A percentile compares a stretch with the other conserved stretches of the same genome.
phyloP scores from a whole-genome alignment of 805 yeast genomes.

The Blastobotrys muscicola region DNA sequence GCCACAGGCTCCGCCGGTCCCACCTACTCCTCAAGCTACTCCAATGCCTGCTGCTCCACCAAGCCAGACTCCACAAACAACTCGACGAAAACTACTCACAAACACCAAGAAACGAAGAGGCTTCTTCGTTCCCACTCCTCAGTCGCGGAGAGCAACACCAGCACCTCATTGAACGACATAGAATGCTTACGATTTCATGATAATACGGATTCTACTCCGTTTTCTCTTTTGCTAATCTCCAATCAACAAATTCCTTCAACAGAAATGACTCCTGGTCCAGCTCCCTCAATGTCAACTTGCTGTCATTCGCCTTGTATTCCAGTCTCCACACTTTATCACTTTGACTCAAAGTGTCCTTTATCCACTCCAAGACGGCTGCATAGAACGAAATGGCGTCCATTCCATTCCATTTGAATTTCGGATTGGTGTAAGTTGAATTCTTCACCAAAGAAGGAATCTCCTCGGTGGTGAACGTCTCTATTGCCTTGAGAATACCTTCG shows the following conservation, averaged over 20 bases:
- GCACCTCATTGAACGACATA: too few relatives aligned
- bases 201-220: too few relatives aligned
- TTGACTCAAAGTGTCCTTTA: slow-evolving; percentile 44
- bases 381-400: slow-evolving; percentile 77
- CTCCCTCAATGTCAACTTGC: slow-evolving; percentile 31
- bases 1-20: background rate
- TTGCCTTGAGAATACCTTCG: slow-evolving; percentile 46
- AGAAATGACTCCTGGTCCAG: slow-evolving; percentile 29
- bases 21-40: background rate
- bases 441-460: slow-evolving; percentile 49
- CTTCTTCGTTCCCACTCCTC: too few relatives aligned
- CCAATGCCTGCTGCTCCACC: background rate
- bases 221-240: too few relatives aligned
- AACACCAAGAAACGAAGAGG: too few relatives aligned
- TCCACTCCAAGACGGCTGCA: slow-evolving; percentile 77
- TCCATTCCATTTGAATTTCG: slow-evolving; percentile 44
- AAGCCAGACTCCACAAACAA: background rate
- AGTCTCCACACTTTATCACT: slow-evolving; percentile 45
- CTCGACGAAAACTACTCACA: too few relatives aligned
- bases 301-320: slow-evolving; percentile 46
- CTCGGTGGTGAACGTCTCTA: slow-evolving; percentile 70
- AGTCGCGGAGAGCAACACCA: too few relatives aligned
- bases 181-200: too few relatives aligned
- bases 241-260: slow-evolving; percentile 41
- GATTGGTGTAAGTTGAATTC: slow-evolving; percentile 12